Evolutionary conservation across 768 basidiomycete genomes (phyloP), one percentile per base, ranked within the genome.

Genomic region (Leccinum longicurvipes): DNA sequence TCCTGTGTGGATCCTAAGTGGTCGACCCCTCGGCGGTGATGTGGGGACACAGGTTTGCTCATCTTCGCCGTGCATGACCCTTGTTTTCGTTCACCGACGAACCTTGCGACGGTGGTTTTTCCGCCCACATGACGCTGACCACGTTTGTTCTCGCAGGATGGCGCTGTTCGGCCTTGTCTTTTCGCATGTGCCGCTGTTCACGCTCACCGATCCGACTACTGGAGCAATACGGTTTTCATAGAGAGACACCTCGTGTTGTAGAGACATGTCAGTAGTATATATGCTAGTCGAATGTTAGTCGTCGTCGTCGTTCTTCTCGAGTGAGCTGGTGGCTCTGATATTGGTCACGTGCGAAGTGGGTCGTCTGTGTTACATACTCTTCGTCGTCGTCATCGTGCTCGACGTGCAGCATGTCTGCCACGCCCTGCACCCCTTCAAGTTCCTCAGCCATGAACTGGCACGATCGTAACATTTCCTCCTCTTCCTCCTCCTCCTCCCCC

Each of bases 171-270:
- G 61, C 41, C 60, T 71, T 14, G 49, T 72, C 54, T 51, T 71
- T 6, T 70, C 72, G 15, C 70, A 71, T 47, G 66, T 61, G 57
- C 66, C 72, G 31, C 46, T 71, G 50, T 70, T 71, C 59, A 66
- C 59, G 28, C 52, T 73, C 50, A 67, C 71, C 51, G 71, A 71
- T 59, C 67, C 70, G 42, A 56, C 58, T 11, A 72, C 71, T 49
- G 71, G 69, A 29, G 65, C 63, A 31, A 54, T 71, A 55, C 59
- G 53, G 56, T 72, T 69, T 63, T 71, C 69, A 53, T 72, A 68
- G 60, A 51, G 32, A 9, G 14, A 10, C 10, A 23, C 60, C 65
- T 66, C 65, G 59, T 63, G 66, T 55, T 28, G 54, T 54, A 53
- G 44, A 31, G 9, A 27, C 42, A 3, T 32, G 45, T 23, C 17